These are phyloP conservation scores for Endogone sp. DNA, from an alignment of 192 early-diverging fungal genomes.

Conservation along the genomic window DNA sequence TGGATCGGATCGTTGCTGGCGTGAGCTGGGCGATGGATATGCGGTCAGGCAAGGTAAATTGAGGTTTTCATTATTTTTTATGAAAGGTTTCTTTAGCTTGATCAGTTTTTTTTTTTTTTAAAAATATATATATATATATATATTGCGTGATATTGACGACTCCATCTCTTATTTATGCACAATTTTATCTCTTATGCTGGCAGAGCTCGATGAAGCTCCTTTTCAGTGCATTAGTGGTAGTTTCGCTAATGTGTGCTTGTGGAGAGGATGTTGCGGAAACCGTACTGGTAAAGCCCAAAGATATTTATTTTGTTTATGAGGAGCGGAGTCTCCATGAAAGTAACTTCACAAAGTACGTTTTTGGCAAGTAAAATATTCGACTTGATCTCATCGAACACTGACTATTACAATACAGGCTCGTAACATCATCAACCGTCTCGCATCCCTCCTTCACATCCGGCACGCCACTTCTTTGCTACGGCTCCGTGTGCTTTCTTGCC, in stretches of 20 bases:
- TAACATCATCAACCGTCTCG: constrained; percentile 1
- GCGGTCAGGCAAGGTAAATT: constrained; percentile 16
- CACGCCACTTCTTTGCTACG: constrained; percentile 11
- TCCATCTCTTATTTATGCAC: neutral
- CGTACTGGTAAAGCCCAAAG: constrained; percentile 7
- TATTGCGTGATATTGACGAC: too few species aligned
- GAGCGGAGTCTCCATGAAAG: too few species aligned
- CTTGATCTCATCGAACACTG: too few species aligned
- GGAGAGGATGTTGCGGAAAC: constrained; percentile 12
- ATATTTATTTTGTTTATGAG: constrained; percentile 1
- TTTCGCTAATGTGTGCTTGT: constrained; percentile 17
- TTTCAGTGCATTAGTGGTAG: constrained; percentile 12
- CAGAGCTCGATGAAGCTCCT: constrained; percentile 18
- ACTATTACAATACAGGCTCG: too few species aligned
- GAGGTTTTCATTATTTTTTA: constrained; percentile 1
- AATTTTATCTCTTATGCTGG: constrained; percentile 3
- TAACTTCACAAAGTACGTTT: too few species aligned
- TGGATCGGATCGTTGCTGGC: constrained; percentile 3
- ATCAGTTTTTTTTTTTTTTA: too few species aligned
- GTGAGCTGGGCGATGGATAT: constrained; percentile 13
- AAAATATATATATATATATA: too few species aligned
- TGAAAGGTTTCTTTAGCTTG: constrained; percentile 2
- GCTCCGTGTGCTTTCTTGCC: constrained; percentile 4
- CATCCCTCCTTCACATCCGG: constrained; percentile 3
- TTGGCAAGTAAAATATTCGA: too few species aligned